phyloP scores from a whole-genome alignment of 1,139 yeast species.

The Geotrichum klebahnii region DNA sequence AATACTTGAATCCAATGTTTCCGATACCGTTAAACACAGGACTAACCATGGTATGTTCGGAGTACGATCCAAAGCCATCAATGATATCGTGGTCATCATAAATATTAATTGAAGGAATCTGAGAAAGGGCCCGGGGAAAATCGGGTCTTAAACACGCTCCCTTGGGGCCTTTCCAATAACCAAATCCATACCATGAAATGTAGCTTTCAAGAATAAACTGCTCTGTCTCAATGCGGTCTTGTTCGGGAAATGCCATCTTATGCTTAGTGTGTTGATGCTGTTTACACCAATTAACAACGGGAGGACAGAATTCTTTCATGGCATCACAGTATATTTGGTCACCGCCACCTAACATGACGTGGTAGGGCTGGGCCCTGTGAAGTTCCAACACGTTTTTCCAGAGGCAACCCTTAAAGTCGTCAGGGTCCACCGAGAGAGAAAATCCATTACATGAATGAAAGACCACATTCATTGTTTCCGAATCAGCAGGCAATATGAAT shows the following conservation, averaged over 20 bases:
- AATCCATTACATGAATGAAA: conserved; percentile 93
- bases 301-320: conserved; percentile 54
- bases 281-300: conserved; percentile 55
- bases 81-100: conserved; percentile 86
- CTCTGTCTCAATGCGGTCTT: conserved; percentile 53
- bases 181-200: conserved; percentile 83
- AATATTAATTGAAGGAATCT: conserved; percentile 78
- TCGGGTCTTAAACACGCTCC: conserved; percentile 63
- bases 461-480: conserved; percentile 70
- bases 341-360: conserved; percentile 96
- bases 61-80: conserved; percentile 91
- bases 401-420: conserved; percentile 62
- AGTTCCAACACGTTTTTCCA: conserved; percentile 80
- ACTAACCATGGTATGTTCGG: conserved; percentile 65
- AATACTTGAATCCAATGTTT: conserved; percentile 72
- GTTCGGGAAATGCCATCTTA: conserved; percentile 44
- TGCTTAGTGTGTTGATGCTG: conserved; percentile 50
- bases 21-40: conserved; percentile 70
- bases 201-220: conserved; percentile 69
- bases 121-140: conserved; percentile 71
- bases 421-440: conserved; percentile 66
- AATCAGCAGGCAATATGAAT: conserved; percentile 56
- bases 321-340: conserved; percentile 91
- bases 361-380: conserved; percentile 63
- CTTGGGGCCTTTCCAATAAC: conserved; percentile 69